Conservation (phyloP, 805 yeast species). For the Candida mattraensis region DNA sequence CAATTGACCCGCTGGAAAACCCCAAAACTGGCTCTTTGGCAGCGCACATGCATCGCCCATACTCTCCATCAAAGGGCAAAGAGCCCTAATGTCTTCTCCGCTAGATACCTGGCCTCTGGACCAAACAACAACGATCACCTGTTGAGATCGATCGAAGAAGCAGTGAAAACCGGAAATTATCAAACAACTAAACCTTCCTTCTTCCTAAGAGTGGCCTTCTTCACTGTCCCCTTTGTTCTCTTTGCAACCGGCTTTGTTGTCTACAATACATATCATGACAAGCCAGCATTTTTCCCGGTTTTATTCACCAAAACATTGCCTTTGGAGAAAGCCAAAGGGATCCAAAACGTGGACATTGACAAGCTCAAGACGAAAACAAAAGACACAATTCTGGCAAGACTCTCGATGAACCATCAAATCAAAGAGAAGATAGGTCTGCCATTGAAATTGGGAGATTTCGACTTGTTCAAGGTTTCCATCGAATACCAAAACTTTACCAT, state of each 20-base stretch:
- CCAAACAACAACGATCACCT: slow-evolving; percentile 9
- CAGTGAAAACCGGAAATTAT: slow-evolving; percentile 17
- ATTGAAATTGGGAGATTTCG: slow-evolving; percentile 28
- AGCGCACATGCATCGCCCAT: too few species aligned
- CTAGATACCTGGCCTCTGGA: too few species aligned
- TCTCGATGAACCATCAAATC: slow-evolving; percentile 33
- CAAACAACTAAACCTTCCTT: slow-evolving; percentile 17
- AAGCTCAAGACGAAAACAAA: slow-evolving; percentile 26
- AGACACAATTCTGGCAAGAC: slow-evolving; percentile 26
- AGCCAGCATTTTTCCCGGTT: slow-evolving; percentile 35
- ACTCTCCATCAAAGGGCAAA: too few species aligned
- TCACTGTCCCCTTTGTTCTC: slow-evolving; percentile 23
- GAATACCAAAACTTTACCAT: slow-evolving; percentile 31
- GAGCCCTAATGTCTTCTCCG: too few species aligned
- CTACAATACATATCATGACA: slow-evolving; percentile 29
- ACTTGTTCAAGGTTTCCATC: slow-evolving; percentile 30
- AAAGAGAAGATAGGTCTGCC: slow-evolving; percentile 34
- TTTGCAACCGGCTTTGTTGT: slow-evolving; percentile 28
- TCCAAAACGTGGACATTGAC: slow-evolving; percentile 31
- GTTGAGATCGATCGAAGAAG: slow-evolving; percentile 13
- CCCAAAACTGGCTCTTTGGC: too few species aligned
- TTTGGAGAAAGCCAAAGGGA: slow-evolving; percentile 25
- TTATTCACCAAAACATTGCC: slow-evolving; percentile 29
- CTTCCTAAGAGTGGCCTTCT: slow-evolving; percentile 18
- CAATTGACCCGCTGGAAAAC: too few species aligned